Base-by-base conservation (phyloP, 1,139 yeast species). In the Wickerhamomyces sp. region DNA sequence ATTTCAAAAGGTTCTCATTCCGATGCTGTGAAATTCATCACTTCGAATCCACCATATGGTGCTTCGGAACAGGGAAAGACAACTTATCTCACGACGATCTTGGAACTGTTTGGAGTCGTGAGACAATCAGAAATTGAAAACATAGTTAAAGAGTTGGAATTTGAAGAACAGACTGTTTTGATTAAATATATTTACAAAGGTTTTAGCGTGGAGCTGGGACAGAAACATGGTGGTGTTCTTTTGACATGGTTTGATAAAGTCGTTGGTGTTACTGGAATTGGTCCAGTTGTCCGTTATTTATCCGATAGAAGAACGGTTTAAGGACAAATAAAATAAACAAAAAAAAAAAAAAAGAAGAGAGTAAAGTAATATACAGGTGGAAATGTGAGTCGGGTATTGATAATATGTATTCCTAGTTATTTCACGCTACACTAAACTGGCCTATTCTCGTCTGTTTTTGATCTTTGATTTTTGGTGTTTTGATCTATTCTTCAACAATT, bases 161-260 rank as follows among this genome's bases (percentile, higher is more conserved):
- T 71, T 16, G 79, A 75, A 39, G 85, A 87, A 55, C 85, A 81
- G 46, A 94, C 85, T 51, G 78, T 76, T 6, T 74, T 93, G 54
- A 68, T 89, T 39, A 91, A 91, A 59, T 86, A 85, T 58, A 66
- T 91, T 41, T 93, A 89, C 62, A 83, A 81, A 53, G 88, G 87
- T 30, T 87, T 93, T 95, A 68, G 78, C 26, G 66, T 81, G 9
- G 70, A 77, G 20, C 77, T 78, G 47, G 87, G 93, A 5, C 87
- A 88, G 46, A 85, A 84, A 49, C 88, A 83, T 49, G 95, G 96
- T 16, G 95, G 95, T 31, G 69, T 81, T 36, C 61, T 93, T 51
- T 74, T 93, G 53, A 73, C 79, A 26, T 93, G 98, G 98, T 87
- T 83, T 56, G 97, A 91, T 51, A 88, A 87, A 61, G 75, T 93